Conservation (phyloP, 768 basidiomycete genomes). For the Pleurotus pulmonarius region DNA sequence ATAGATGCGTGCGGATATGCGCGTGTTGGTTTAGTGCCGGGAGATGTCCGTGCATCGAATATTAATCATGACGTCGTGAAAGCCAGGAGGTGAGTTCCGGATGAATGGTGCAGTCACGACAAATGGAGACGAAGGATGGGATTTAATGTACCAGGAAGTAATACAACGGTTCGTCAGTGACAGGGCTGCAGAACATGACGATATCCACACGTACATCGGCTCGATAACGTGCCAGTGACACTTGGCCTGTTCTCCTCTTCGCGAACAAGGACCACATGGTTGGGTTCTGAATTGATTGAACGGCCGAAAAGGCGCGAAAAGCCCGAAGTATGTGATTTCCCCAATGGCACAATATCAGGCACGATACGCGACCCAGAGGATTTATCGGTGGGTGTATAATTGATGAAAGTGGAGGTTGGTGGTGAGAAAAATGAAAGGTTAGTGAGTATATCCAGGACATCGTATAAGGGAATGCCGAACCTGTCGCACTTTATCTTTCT, state of each 20-base stretch:
- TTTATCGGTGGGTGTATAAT: not conserved
- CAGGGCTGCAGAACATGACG: not conserved
- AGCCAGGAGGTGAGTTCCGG: not conserved
- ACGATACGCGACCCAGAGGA: too few species aligned
- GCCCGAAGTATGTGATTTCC: not conserved
- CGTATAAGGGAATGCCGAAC: constrained; percentile 30
- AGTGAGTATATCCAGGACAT: not conserved
- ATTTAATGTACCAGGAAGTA: constrained; percentile 3
- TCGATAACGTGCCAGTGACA: constrained; percentile 85
- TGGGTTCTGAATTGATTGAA: constrained; percentile 47
- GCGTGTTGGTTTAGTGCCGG: not conserved
- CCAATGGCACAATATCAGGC: not conserved
- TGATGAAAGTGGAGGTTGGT: constrained; percentile 5
- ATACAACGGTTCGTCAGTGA: constrained; percentile 11
- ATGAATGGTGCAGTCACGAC: not conserved
- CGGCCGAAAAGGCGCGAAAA: constrained; percentile 3
- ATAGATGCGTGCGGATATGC: not conserved
- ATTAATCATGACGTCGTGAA: not conserved
- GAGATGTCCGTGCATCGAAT: not conserved
- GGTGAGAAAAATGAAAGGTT: constrained; percentile 16
- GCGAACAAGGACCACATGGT: constrained; percentile 78
- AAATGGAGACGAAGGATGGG: constrained; percentile 15
- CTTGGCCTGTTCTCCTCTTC: constrained; percentile 74
- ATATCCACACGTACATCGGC: constrained; percentile 56
- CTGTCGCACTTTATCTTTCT: constrained; percentile 89